phyloP scores from a whole-genome alignment of 352 stramenopile species.

The Phytophthora lateralis region DNA sequence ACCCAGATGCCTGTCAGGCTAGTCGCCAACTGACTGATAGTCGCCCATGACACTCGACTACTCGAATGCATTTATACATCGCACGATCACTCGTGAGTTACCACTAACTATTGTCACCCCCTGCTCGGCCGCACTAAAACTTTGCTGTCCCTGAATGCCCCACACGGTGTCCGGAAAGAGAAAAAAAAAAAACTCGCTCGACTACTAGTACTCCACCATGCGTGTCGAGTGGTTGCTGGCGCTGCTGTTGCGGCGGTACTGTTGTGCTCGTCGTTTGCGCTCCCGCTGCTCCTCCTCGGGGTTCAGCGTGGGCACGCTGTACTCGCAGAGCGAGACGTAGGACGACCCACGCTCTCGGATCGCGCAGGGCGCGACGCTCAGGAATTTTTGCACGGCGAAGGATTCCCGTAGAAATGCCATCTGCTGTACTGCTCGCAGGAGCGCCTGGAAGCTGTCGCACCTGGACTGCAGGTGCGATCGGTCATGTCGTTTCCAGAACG shows the following conservation, averaged over 20 bases:
- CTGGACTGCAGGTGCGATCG: conserved; percentile 72
- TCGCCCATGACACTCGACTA: conserved; percentile 13
- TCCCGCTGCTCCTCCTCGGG: conserved; percentile 72
- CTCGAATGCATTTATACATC: conserved; percentile 16
- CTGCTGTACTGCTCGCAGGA: conserved; percentile 68
- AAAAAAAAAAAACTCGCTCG: conserved; percentile 9
- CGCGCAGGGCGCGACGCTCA: conserved; percentile 69
- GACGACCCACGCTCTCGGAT: conserved; percentile 80
- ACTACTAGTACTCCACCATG: conserved; percentile 52
- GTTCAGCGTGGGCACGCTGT: conserved; percentile 75
- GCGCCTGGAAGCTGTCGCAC: conserved; percentile 74
- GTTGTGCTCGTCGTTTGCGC: conserved; percentile 69
- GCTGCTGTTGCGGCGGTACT: conserved; percentile 81
- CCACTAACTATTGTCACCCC: conserved; percentile 34
- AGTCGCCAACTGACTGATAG: background rate
- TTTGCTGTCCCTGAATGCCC: no score
- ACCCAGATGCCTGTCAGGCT: no score
- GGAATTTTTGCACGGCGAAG: conserved; percentile 71
- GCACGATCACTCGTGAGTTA: conserved; percentile 20
- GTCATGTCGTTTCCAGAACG: conserved; percentile 85
- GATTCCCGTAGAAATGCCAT: conserved; percentile 68
- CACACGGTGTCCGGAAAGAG: conserved; percentile 19
- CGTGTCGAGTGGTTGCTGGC: conserved; percentile 48
- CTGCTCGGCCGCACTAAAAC: background rate
- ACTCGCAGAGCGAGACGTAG: conserved; percentile 81